Base-by-base conservation (phyloP, 148 eudicot genomes). In the Diospyros kaki region DNA sequence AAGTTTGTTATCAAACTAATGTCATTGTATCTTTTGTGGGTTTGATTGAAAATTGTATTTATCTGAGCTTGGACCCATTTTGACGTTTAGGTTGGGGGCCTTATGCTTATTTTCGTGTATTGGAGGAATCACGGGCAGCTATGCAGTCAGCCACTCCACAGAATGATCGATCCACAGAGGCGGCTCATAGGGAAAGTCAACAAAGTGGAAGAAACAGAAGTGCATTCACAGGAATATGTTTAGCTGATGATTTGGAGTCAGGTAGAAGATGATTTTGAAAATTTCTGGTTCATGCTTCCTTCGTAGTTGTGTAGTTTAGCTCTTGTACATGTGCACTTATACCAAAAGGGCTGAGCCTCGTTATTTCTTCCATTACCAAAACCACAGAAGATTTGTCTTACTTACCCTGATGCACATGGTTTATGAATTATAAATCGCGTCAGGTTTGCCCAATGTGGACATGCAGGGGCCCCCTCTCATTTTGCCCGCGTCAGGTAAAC, bases 31-130 rank as follows among this genome's bases (percentile, higher is more conserved):
- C 1, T 39, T 42, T 28, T 50, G 61, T 52, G 39, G n/a, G n/a
- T 52, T 45, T 51, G 39, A 41, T 52, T 45, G 38, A 13, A 64
- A 51, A 58, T 13, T 51, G 46, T 53, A 5, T 5, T 41, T 18
- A 64, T 6, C n/a, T 41, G 44, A 38, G 45, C 3, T 62, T 50
- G 59, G 62, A 43, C 76, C 3, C 43, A 64, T 56, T 69, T 67
- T 61, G 17, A 9, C 18, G 10, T 52, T 9, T 74, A 73, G 81
- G 81, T 62, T 79, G 81, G 81, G 77, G 77, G 14, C 81, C 81
- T 79, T 79, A 74, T 51, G 77, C 81, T 61, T 79, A 79, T 73
- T 79, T 78, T 45, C 60, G 64, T 43, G 77, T 55, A 9, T 38
- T 73, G 53, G 77, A 68, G 77, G 79, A 81, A 66, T 70, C 78